Conservation (phyloP, 2,329 filamentous ascomycete genomes). For the Alternaria ventricosa region DNA sequence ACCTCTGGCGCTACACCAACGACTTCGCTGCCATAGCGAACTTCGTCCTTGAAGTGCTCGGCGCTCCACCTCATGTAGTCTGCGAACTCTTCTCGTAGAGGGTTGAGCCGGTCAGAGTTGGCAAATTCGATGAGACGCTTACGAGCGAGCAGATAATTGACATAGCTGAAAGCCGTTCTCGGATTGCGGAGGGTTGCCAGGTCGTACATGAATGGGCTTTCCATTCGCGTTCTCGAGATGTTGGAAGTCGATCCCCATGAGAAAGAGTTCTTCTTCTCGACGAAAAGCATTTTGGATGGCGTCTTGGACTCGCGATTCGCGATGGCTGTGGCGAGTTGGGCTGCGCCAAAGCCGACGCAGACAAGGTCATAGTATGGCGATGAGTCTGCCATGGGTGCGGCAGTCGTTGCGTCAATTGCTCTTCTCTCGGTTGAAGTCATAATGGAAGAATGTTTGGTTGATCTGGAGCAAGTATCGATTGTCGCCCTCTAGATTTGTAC, state of each 20-base stretch:
- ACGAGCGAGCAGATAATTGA: conserved; percentile 42
- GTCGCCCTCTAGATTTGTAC: neutral
- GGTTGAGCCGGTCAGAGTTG: conserved; percentile 47
- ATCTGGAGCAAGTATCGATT: neutral
- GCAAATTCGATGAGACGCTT: conserved; percentile 44
- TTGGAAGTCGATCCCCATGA: conserved; percentile 40
- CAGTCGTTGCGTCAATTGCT: conserved; percentile 16
- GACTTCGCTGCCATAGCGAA: conserved; percentile 41
- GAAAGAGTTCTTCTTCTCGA: conserved; percentile 43
- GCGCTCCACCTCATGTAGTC: conserved; percentile 48
- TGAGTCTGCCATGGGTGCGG: conserved; percentile 18
- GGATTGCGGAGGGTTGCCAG: conserved; percentile 46
- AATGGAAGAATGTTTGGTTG: conserved; percentile 1
- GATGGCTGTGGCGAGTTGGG: conserved; percentile 45
- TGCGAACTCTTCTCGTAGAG: conserved; percentile 48
- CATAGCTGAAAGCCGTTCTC: conserved; percentile 44
- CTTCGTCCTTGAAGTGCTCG: conserved; percentile 40
- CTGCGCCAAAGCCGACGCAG: conserved; percentile 46
- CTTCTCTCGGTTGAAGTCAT: conserved; percentile 32
- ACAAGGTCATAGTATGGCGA: conserved; percentile 39
- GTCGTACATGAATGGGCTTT: conserved; percentile 45
- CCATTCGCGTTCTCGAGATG: conserved; percentile 43
- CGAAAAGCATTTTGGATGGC: conserved; percentile 36
- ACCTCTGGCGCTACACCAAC: conserved; percentile 37
- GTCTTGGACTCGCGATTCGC: conserved; percentile 41